Evolutionary conservation across 2,329 filamentous ascomycete genomes (phyloP), one percentile per base, ranked within the genome.

Genomic region (Ceratocystis ficicola): DNA sequence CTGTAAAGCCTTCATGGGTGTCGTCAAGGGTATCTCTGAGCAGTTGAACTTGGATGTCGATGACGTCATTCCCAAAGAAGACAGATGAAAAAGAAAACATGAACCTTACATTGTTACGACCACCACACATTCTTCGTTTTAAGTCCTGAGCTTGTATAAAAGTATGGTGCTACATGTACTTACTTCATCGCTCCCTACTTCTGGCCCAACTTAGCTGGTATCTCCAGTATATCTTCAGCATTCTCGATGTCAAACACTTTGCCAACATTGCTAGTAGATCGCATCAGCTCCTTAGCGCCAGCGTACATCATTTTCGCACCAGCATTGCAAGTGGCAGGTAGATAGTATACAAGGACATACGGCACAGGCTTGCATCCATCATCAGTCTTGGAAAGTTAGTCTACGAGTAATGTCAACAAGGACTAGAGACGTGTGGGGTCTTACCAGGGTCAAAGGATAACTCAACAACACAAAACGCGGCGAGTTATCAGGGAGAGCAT

Each of bases 261-360:
- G 65, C 88, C 87, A n/a, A 91, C 92, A 77, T 96, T 91, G 67
- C 89, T 89, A 65, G 90, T 95, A 73, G 90, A 95, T 69, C 92
- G 85, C 87, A 97, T 91, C 75, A 97, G 77, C 78, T 99, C 94
- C 77, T 96, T 96, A 55, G 94, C 94, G 48, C 92, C 89, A 36
- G 94, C 94, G 75, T 97, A 99, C 73, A 94, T 79, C 94, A 97
- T 97, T 70, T 90, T 85, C 73, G 88, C 79, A 73, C 92, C 89
- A 70, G 82, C 84, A 74, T 95, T 96, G 77, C 90, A 94, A 62
- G 93, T 96, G 63, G 87, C 88, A 6, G 94, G 94, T 25, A 97
- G 85, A 77, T 96, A 97, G 79, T 95, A 96, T 25, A 99, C 78
- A 74, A 97, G 84, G 60, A 96, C 90, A 74, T 99, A 99, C 8